Evolutionary conservation across 805 yeast genomes (phyloP), one percentile per base, ranked within the genome.

Genomic region (Debaryomyces tyrocola): DNA sequence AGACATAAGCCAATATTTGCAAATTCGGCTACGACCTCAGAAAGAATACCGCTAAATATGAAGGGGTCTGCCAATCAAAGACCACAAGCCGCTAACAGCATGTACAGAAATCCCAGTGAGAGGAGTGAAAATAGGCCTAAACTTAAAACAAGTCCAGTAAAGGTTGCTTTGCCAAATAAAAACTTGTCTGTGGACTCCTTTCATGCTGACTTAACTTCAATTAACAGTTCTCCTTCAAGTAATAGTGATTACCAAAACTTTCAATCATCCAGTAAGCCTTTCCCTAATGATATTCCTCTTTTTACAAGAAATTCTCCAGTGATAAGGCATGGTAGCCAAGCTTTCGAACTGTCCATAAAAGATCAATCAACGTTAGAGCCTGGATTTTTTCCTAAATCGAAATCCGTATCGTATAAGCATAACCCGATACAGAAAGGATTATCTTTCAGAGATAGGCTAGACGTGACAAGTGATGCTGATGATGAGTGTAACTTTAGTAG

Each of bases 121-220:
- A 31, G 11, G 11, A 14, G 14, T 31, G 34, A 31, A 11, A 11
- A 31, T 12, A 31, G 34, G 4, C 34, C 34, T 33, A 43, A 39
- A 31, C 14, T 43, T 27, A 56, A 52, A 37, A 56, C 46, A 36
- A 56, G 53, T 12, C 59, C 63, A 0, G 51, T 51, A 44, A 55
- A 53, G 33, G 39, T 57, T 9, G 56, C 60, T 1, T 57, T 56
- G 42, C 57, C 58, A 20, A 58, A 48, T 31, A 48, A 57, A 15
- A 64, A 57, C 39, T 50, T 48, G 21, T 64, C 69, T 3, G 53
- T 59, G 9, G 60, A 55, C 27, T 62, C 69, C 3, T 52, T 63
- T 12, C 50, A 51, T 24, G 66, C 66, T 6, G 64, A 65, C 44
- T 41, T 59, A 18, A 50, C 51, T 34, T 20, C 38, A 8, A n/a